These are phyloP conservation scores for Phanerochaete sordida DNA, from an alignment of 768 basidiomycete species.

Conservation along the genomic window DNA sequence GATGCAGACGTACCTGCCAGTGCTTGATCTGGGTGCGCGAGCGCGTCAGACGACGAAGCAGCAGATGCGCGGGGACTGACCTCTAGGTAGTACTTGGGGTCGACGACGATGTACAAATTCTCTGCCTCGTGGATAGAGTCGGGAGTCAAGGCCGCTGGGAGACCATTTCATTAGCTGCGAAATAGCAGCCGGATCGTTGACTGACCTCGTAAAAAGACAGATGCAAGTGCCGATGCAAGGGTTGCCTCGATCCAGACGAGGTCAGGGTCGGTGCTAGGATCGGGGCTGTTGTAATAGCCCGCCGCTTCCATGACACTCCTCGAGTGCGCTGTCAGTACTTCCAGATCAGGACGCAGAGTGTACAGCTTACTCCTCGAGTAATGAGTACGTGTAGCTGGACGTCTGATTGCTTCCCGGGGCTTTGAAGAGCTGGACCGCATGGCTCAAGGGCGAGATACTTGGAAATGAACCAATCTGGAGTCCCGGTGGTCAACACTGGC, in stretches of 20 bases:
- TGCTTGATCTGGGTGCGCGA: not conserved
- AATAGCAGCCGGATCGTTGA: too few species aligned
- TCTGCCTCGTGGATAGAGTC: too few species aligned
- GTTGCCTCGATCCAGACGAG: not conserved
- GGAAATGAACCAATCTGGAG: not conserved
- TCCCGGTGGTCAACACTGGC: not conserved
- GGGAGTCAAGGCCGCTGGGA: too few species aligned
- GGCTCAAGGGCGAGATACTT: not conserved
- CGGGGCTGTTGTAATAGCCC: not conserved
- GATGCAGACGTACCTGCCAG: not conserved
- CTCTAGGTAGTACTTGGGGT: not conserved
- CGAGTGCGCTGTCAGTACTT: not conserved
- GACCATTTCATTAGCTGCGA: too few species aligned
- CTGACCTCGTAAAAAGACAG: not conserved
- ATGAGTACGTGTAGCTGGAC: not conserved
- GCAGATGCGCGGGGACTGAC: not conserved
- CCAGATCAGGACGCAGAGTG: not conserved
- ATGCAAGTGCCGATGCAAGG: conserved; percentile 4
- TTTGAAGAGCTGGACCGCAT: not conserved
- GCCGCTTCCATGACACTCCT: conserved; percentile 10
- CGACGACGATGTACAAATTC: not conserved
- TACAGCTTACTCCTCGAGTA: conserved; percentile 7
- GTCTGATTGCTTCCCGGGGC: not conserved
- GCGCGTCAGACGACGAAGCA: not conserved
- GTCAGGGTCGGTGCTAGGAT: not conserved